A percentile compares a stretch with the other conserved stretches of the same genome.
Evolutionary conservation across 305 asterid genomes (phyloP).

Genomic region (Rubia occidens): DNA sequence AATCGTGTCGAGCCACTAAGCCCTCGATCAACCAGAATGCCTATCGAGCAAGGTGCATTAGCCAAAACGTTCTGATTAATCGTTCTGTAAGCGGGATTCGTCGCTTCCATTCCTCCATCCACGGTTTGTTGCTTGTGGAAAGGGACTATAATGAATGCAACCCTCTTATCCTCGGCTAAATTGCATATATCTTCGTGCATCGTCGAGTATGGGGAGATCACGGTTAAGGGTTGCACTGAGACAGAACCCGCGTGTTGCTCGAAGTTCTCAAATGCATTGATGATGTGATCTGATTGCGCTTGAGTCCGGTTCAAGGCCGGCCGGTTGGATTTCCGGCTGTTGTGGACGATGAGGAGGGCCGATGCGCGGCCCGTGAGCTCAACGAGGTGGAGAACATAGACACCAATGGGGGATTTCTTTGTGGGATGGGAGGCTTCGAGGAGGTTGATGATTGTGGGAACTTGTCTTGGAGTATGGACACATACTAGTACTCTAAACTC

Average conservation of each 20-base stretch:
- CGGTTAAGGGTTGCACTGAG: constrained; percentile 64
- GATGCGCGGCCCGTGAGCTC: constrained; percentile 90
- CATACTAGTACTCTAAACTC: constrained; percentile 57
- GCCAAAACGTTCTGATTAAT: constrained; percentile 69
- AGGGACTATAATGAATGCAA: constrained; percentile 55
- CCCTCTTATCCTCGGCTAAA: constrained; percentile 67
- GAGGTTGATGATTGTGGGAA: constrained; percentile 76
- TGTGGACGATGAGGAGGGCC: constrained; percentile 81
- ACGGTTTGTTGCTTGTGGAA: constrained; percentile 89
- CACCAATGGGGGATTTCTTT: constrained; percentile 56
- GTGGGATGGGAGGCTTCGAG: constrained; percentile 73
- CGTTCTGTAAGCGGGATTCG: constrained; percentile 49
- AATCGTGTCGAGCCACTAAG: constrained; percentile 51
- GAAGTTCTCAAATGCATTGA: constrained; percentile 76
- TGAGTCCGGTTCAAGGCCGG: constrained; percentile 67
- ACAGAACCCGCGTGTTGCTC: constrained; percentile 54
- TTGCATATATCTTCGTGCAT: constrained; percentile 82
- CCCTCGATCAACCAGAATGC: constrained; percentile 79
- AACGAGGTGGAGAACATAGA: constrained; percentile 68
- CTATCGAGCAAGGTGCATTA: constrained; percentile 70
- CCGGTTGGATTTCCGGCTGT: constrained; percentile 39
- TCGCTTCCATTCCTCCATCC: constrained; percentile 78
- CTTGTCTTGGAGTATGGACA: constrained; percentile 67
- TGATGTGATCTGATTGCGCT: constrained; percentile 79
- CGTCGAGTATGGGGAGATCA: constrained; percentile 80